Base-by-base conservation (phyloP, 306 rosid species). In the Vigna reflexopilosa region DNA sequence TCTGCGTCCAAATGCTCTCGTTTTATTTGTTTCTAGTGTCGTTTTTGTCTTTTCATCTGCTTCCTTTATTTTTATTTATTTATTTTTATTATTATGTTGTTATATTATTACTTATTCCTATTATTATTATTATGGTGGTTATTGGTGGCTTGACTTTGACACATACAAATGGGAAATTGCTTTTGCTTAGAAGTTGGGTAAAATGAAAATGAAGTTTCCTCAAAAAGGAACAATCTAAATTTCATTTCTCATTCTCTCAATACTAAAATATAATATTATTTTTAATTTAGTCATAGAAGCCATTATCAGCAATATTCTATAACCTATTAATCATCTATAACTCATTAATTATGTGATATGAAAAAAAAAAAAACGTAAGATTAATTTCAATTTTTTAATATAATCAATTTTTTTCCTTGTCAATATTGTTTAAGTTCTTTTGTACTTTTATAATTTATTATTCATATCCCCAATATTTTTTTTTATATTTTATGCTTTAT, bases 111-210 rank as follows among this genome's bases (percentile, higher is more conserved):
- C 4, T 34, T 34, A 34, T 50, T 51, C 0, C 7, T 15, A 49
- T 50, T 45, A 10, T n/a, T 34, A 1, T 9, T 22, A 3, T 77
- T 55, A 12, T 69, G 34, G 42, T 67, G 16, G 28, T 11, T 68
- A 32, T 72, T 17, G 79, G 80, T 66, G 69, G 62, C 76, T 67
- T 58, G 84, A 80, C 51, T 55, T 55, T 55, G 75, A 73, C 75
- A 73, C 75, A 9, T 47, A 34, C 75, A 74, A 47, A 81, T 74
- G 65, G 63, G 28, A 75, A 66, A 55, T 74, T 66, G 75, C 62
- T 73, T 80, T 80, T 66, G 80, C 63, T 55, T 73, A 32, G 42
- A 73, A 52, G 2, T 50, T 52, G 79, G 73, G 67, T 67, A 80
- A 72, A 63, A 3, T 1, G 15, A 45, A 55, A 19, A 55, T 30